A percentile compares a stretch with the other conserved stretches of the same genome.
phyloP scores from a whole-genome alignment of 2,329 filamentous ascomycete species.

The Pseudopyrenochaeta lycopersici region DNA sequence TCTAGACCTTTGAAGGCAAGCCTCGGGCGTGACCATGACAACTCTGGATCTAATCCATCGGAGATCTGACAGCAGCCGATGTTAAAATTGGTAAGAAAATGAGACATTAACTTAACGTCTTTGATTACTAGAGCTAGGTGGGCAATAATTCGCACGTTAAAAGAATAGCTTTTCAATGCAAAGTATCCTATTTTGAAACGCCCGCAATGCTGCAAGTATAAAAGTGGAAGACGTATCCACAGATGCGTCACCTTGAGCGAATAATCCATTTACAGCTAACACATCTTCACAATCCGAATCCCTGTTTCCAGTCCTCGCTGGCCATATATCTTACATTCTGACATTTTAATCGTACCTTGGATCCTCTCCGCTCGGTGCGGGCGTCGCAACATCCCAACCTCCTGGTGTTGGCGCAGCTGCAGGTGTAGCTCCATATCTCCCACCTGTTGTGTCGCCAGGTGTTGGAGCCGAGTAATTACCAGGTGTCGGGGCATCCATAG shows the following conservation, averaged over 20 bases:
- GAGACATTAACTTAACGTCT: not conserved
- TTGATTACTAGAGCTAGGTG: not conserved
- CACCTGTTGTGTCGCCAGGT: constrained; percentile 39
- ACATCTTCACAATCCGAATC: too few species aligned
- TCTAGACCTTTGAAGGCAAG: too few species aligned
- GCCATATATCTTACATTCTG: constrained; percentile 12
- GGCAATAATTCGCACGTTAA: not conserved
- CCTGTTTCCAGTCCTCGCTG: not conserved
- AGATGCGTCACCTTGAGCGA: too few species aligned
- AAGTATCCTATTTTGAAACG: not conserved
- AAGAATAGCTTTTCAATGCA: not conserved
- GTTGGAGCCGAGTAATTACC: constrained; percentile 52
- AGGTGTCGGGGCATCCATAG: constrained; percentile 51
- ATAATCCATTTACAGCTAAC: too few species aligned
- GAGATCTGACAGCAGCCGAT: too few species aligned
- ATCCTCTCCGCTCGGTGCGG: constrained; percentile 36
- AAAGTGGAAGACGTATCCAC: too few species aligned
- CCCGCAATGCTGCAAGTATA: not conserved
- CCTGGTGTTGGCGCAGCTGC: constrained; percentile 68
- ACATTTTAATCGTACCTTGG: constrained; percentile 31
- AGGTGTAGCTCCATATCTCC: constrained; percentile 49
- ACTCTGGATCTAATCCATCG: too few species aligned
- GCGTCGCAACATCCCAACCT: constrained; percentile 62
- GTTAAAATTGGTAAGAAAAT: too few species aligned
- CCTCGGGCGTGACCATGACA: too few species aligned